A percentile compares a stretch with the other conserved stretches of the same genome.
phyloP scores from a whole-genome alignment of 1,284 basidiomycete genomes.

The Rhodotorula sp. region DNA sequence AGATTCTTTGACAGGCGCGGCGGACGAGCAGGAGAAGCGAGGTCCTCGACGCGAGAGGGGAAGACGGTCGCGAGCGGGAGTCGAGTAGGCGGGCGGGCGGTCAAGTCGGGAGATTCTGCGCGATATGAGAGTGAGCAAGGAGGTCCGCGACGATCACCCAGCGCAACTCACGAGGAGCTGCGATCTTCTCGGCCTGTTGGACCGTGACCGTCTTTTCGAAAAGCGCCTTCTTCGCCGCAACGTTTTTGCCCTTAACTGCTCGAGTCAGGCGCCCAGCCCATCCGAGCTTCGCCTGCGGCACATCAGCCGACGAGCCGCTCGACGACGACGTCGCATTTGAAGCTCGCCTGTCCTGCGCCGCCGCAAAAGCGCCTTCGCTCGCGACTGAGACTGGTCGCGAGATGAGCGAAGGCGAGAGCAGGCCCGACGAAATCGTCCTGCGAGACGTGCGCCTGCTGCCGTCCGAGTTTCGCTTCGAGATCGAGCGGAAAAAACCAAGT shows the following conservation, averaged over 20 bases:
- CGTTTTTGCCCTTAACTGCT: slow-evolving; percentile 19
- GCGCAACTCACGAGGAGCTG: not conserved
- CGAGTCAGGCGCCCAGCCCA: slow-evolving; percentile 10
- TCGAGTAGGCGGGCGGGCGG: slow-evolving; percentile 15
- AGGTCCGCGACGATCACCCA: too few relatives aligned
- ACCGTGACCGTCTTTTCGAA: slow-evolving; percentile 5
- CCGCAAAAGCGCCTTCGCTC: not conserved
- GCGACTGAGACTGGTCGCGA: slow-evolving; percentile 12
- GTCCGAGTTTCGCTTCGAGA: slow-evolving; percentile 11
- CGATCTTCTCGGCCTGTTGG: slow-evolving; percentile 7
- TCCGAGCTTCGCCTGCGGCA: not conserved
- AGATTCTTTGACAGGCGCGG: slow-evolving; percentile 4
- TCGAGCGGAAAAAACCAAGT: slow-evolving; percentile 20
- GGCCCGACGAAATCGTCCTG: not conserved
- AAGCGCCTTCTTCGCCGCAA: slow-evolving; percentile 5
- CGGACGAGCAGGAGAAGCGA: slow-evolving; percentile 1
- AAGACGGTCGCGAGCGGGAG: slow-evolving; percentile 24
- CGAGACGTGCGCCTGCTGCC: not conserved
- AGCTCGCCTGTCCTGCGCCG: not conserved
- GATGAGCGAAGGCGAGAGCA: slow-evolving; percentile 12
- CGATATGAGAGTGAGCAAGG: not conserved
- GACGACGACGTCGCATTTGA: not conserved
- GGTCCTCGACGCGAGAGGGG: not conserved
- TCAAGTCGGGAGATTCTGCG: slow-evolving; percentile 2
- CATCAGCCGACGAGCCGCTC: not conserved